Percentiles rank a stretch among this genome's conserved stretches.
Evolutionary conservation across 768 basidiomycete species (phyloP).

Genomic region (Sarcodon aspratus): DNA sequence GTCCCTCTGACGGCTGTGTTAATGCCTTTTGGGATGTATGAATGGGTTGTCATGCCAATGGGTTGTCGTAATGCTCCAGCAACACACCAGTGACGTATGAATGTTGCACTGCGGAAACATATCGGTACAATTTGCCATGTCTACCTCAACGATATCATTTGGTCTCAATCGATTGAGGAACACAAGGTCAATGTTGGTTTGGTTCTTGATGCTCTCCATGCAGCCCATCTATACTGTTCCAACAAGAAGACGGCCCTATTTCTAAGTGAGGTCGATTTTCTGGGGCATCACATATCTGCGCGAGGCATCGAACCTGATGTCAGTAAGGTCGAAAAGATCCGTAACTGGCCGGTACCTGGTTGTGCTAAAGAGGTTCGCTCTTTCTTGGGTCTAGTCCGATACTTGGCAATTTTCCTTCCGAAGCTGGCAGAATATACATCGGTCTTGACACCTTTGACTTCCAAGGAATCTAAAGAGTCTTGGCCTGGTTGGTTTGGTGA

Average conservation of each 20-base stretch:
- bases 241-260: constrained; percentile 18
- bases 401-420: constrained; percentile 11
- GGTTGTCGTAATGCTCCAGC: constrained; percentile 22
- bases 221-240: constrained; percentile 15
- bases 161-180: constrained; percentile 22
- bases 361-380: constrained; percentile 8
- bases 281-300: constrained; percentile 20
- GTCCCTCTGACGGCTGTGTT: constrained; percentile 22
- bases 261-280: constrained; percentile 15
- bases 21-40: constrained; percentile 26
- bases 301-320: constrained; percentile 18
- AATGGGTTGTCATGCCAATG: constrained; percentile 32
- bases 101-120: constrained; percentile 15
- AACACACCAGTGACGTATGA: constrained; percentile 20
- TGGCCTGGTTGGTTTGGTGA: constrained; percentile 19
- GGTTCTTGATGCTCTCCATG: constrained; percentile 10
- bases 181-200: constrained; percentile 11
- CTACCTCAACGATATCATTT: constrained; percentile 36
- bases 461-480: constrained; percentile 11
- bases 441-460: constrained; percentile 11
- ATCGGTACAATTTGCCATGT: constrained; percentile 32
- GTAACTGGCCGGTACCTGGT: constrained; percentile 20
- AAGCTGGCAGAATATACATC: constrained; percentile 9
- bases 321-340: constrained; percentile 16
- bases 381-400: constrained; percentile 12